These are phyloP conservation scores for Ophiostoma perfectum DNA, from an alignment of 2,329 filamentous ascomycete genomes.

Conservation along the genomic window DNA sequence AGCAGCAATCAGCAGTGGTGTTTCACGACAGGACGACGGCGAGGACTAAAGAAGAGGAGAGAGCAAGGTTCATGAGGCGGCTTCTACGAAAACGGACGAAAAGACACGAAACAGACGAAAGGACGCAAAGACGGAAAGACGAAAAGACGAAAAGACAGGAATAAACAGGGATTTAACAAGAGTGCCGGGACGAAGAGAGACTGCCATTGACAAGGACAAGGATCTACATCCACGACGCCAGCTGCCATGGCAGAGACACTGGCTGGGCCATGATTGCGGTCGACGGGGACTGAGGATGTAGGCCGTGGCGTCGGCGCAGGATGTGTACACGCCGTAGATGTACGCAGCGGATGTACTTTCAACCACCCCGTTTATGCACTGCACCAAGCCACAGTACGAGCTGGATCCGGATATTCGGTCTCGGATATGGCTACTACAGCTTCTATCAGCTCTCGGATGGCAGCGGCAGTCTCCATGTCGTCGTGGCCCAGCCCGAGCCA, in stretches of 20 bases:
- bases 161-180: not conserved
- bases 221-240: not conserved
- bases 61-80: constrained; percentile 1
- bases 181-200: not conserved
- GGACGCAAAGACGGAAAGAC: not conserved
- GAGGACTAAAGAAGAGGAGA: not conserved
- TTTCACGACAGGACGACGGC: not conserved
- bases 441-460: not conserved
- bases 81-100: constrained; percentile 5
- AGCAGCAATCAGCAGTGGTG: not conserved
- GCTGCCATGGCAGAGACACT: not conserved
- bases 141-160: not conserved
- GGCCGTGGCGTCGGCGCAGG: no score
- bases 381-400: not conserved
- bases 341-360: no score
- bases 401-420: not conserved
- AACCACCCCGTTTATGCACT: not conserved
- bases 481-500: not conserved
- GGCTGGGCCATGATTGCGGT: not conserved
- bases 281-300: no score
- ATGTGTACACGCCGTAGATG: no score
- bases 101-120: not conserved
- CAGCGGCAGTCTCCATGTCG: not conserved
- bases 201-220: not conserved
- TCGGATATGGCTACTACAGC: not conserved